Evolutionary conservation across 2,329 filamentous ascomycete genomes (phyloP), one percentile per base, ranked within the genome.

Genomic region (Pseudogymnoascus verrucosus): DNA sequence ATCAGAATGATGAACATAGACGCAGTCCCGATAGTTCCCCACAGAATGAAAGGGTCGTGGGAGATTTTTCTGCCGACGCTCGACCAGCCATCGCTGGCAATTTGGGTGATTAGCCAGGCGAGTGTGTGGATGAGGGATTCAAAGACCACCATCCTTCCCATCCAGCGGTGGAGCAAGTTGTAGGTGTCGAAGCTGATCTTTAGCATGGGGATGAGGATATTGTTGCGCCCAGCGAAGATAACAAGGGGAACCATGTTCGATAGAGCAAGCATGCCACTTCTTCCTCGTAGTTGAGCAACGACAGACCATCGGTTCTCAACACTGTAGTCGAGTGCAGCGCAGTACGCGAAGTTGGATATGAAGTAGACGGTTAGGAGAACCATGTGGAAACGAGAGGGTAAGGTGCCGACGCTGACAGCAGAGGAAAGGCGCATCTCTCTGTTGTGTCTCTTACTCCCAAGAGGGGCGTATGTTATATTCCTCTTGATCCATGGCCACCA

Each of bases 111-210:
- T 21, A 85, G 78, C 90, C 92, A 97, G 47, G 85, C 84, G 39
- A 84, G 70, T 1, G 87, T 87, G 76, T 96, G 91, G 12, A 88
- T 79, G 59, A 91, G 69, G n/a, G 82, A 77, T 73, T 93, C 87
- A 1, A 87, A 64, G 23, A 91, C 84, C 42, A 89, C 83, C 47
- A 93, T 84, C 26, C 91, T 84, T 28, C 90, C 91, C 66, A 91
- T 84, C 90, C 90, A 96, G 67, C 91, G 84, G 75, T 96, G 91
- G 61, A 95, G 79, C 7, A 95, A 86, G 74, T 98, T 98, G 82
- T 96, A 98, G 0, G 93, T 96, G 75, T 98, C 95, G 77, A 97
- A 99, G 75, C 90, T 93, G 74, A 98, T 89, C 70, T 89, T 85
- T 64, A 98, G 82, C 36, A 96, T 75, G 3, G 80, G 76, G 72